Conservation (phyloP, 129 eudicot species). For the Sambucus nigra region DNA sequence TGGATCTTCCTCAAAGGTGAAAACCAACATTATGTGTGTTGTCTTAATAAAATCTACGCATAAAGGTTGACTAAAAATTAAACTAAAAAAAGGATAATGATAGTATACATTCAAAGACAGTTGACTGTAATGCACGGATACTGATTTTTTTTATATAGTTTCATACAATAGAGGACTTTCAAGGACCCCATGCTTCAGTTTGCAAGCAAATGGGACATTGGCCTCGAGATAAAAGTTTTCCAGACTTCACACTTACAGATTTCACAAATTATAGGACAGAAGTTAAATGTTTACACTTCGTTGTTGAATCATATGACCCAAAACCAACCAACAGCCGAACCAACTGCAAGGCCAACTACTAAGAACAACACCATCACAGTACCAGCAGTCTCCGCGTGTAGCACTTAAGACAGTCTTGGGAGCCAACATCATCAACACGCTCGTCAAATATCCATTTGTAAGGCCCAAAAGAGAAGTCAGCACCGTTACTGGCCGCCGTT, state of each 20-base stretch:
- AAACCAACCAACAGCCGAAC: constrained; percentile 85
- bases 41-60: no score
- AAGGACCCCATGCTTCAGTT: no score
- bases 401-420: constrained; percentile 73
- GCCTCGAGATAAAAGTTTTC: neutral
- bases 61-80: no score
- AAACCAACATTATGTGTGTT: no score
- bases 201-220: no score
- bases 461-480: constrained; percentile 91
- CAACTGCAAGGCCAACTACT: constrained; percentile 62
- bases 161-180: no score
- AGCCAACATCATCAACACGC: constrained; percentile 69
- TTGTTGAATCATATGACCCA: constrained; percentile 59
- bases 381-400: constrained; percentile 92
- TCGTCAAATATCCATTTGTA: constrained; percentile 88
- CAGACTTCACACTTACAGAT: neutral
- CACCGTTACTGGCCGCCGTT: constrained; percentile 68
- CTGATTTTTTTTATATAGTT: no score
- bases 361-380: constrained; percentile 71
- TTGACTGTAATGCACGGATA: no score
- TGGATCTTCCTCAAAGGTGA: no score
- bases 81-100: no score
- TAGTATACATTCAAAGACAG: no score
- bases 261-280: neutral
- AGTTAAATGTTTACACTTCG: neutral